Conservation (phyloP, 495 filamentous ascomycete genomes). For the Copromyces sp. region DNA sequence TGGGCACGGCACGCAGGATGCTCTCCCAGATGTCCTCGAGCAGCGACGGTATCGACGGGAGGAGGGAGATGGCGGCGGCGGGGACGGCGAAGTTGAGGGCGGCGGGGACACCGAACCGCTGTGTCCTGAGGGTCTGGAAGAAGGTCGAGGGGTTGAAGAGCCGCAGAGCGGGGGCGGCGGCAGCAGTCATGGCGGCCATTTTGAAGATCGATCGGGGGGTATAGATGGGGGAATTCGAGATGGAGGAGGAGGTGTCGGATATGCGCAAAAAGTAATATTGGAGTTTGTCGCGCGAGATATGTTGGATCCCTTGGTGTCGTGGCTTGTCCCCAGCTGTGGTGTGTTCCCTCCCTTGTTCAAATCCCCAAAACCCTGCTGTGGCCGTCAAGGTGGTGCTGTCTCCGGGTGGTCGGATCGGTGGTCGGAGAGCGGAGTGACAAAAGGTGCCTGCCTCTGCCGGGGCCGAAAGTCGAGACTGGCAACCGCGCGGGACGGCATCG, state of each 20-base stretch:
- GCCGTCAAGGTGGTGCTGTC: not conserved
- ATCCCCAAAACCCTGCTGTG: not conserved
- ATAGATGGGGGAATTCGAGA: too few species aligned
- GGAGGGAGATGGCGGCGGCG: constrained; percentile 42
- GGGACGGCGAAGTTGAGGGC: constrained; percentile 43
- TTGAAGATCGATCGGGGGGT: constrained; percentile 9
- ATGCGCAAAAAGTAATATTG: not conserved
- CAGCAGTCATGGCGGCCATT: constrained; percentile 19
- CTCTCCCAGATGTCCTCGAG: constrained; percentile 82
- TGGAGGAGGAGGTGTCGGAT: not conserved
- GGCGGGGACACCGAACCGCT: constrained; percentile 31
- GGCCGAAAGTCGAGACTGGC: not conserved
- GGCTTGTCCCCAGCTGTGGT: not conserved
- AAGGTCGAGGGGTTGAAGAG: constrained; percentile 30
- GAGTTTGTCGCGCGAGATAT: not conserved
- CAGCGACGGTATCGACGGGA: constrained; percentile 41
- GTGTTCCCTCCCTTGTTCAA: not conserved
- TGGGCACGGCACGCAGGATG: constrained; percentile 84
- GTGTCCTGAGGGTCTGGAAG: constrained; percentile 30
- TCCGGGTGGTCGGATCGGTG: not conserved
- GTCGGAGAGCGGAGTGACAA: not conserved
- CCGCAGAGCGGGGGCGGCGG: constrained; percentile 19
- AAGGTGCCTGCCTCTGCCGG: not conserved
- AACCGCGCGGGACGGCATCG: not conserved
- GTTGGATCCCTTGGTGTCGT: not conserved